phyloP scores from a whole-genome alignment of 2,329 filamentous ascomycete species.

The Elsinoe australis region DNA sequence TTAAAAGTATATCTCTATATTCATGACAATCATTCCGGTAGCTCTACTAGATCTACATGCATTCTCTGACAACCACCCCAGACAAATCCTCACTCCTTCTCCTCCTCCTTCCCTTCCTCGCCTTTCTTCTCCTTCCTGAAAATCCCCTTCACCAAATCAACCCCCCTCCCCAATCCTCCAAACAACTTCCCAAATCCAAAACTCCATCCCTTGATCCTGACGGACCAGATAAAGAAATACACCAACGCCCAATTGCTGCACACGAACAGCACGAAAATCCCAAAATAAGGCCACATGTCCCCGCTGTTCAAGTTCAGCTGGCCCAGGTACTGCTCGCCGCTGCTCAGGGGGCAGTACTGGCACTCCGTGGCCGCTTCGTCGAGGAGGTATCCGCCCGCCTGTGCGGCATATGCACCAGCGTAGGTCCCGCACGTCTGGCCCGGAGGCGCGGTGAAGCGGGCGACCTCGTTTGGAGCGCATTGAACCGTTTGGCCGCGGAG shows the following conservation, averaged over 20 bases:
- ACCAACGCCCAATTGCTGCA: slow-evolving; percentile 64
- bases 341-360: slow-evolving; percentile 60
- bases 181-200: slow-evolving; percentile 60
- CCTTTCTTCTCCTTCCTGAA: slow-evolving; percentile 23
- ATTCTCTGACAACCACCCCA: too few species aligned
- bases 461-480: slow-evolving; percentile 37
- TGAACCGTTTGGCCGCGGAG: slow-evolving; percentile 46
- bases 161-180: slow-evolving; percentile 37
- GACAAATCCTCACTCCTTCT: too few species aligned
- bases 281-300: slow-evolving; percentile 67
- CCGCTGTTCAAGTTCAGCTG: slow-evolving; percentile 47
- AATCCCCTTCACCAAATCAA: slow-evolving; percentile 32
- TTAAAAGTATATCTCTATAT: too few species aligned
- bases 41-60: too few species aligned
- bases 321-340: slow-evolving; percentile 59
- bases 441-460: slow-evolving; percentile 30
- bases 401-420: slow-evolving; percentile 33
- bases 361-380: slow-evolving; percentile 57
- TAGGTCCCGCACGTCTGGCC: slow-evolving; percentile 36
- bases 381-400: slow-evolving; percentile 48
- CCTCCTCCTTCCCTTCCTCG: slow-evolving; percentile 15
- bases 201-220: slow-evolving; percentile 60
- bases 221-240: slow-evolving; percentile 64
- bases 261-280: slow-evolving; percentile 64
- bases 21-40: too few species aligned